Percentiles rank a stretch among this genome's conserved stretches.
These are phyloP conservation scores for Zasmidium cellare DNA, from an alignment of 2,329 filamentous ascomycete genomes.

Conservation along the genomic window DNA sequence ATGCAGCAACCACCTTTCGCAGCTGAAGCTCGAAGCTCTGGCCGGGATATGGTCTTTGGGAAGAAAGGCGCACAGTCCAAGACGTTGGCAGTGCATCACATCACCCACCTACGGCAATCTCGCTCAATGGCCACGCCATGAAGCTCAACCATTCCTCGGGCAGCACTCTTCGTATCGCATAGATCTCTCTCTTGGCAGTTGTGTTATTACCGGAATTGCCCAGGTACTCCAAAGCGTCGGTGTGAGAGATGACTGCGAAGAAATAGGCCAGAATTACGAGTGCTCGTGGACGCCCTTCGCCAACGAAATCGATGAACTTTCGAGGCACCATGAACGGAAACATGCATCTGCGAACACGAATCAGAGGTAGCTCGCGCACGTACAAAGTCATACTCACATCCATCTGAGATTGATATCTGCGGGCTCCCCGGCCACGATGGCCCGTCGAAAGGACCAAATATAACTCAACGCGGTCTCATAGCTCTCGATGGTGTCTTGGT, in stretches of 20 bases:
- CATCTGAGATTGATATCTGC: conserved; percentile 29
- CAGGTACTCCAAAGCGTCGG: conserved; percentile 31
- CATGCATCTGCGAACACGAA: conserved; percentile 9
- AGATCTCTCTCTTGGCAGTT: conserved; percentile 28
- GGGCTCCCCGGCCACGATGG: conserved; percentile 26
- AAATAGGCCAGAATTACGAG: conserved; percentile 37
- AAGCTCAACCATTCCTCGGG: conserved; percentile 33
- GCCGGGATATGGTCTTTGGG: no score
- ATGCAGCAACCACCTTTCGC: not conserved
- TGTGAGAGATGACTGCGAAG: conserved; percentile 34
- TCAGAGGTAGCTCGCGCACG: not conserved
- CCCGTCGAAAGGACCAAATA: conserved; percentile 29
- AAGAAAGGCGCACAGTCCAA: no score
- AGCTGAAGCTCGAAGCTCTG: not conserved
- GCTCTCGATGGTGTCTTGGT: conserved; percentile 24
- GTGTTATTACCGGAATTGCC: conserved; percentile 27
- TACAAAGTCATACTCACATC: conserved; percentile 15
- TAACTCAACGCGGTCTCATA: conserved; percentile 33
- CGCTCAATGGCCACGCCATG: conserved; percentile 33
- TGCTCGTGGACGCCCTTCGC: conserved; percentile 34
- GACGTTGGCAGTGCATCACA: no score
- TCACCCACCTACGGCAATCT: conserved; percentile 20
- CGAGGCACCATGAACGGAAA: conserved; percentile 35
- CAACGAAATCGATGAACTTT: conserved; percentile 33
- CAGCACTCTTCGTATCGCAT: conserved; percentile 28